Evolutionary conservation across 2,329 filamentous ascomycete species (phyloP), one percentile per base, ranked within the genome.

Genomic region (Clarireedia sp.): DNA sequence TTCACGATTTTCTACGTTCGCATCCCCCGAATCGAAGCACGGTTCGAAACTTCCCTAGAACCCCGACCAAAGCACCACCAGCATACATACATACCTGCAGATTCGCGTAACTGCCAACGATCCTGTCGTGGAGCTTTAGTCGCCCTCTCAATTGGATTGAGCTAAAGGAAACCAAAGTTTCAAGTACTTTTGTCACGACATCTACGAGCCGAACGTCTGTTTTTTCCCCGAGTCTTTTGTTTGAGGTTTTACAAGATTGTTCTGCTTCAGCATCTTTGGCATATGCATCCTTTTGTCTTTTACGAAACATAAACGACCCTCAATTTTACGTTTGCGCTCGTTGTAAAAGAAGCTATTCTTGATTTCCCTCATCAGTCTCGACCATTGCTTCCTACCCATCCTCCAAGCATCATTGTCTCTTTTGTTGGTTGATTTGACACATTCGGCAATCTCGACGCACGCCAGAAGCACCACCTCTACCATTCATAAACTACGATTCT

Each of bases 171-270:
- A 60, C 63, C 24, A 48, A 56, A 54, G 44, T 33, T 65, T 64
- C 58, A 62, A 62, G 59, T 61, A 64, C 62, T 60, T 51, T 63
- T 63, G 67, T 73, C 68, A 74, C 69, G 72, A 73, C 67, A 69
- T 70, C 70, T 67, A 74, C 70, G 72, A 73, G 64, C 66, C 67
- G 69, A 67, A 73, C 70, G 71, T 70, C 66, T 61, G 64, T 58
- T 54, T 63, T 59, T 66, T 60, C 60, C 59, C 24, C 24, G 58
- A 66, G 58, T 62, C 59, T 60, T 58, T 63, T 60, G n/a, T n/a
- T 57, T 62, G 57, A 58, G 58, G 55, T 61, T 65, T 63, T 62
- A 65, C 62, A 60, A 65, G 59, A 56, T 62, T 61, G 51, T 64
- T 62, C 33, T 61, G 60, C 46, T 50, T 44, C 46, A 21, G 46